Evolutionary conservation across 2,329 filamentous ascomycete genomes (phyloP), one percentile per base, ranked within the genome.

Genomic region (Epichloe glyceriae): DNA sequence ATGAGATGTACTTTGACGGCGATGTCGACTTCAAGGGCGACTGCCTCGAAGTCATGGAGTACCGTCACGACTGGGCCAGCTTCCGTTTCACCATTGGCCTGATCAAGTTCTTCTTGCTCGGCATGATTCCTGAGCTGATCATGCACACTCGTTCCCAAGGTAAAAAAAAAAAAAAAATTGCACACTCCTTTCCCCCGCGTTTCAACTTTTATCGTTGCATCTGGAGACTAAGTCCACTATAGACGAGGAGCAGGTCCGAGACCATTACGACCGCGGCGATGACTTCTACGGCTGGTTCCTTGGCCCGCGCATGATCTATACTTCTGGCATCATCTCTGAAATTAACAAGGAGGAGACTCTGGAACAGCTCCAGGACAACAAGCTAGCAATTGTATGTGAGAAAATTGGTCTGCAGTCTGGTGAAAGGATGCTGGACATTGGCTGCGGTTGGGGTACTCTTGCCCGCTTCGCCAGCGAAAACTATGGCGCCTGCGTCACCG

Each of bases 241-340:
- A 66, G 65, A 97, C 61, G 90, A 96, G 78, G 91, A 97, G 70
- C 93, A 97, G 73, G 90, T 97, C 52, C 88, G 90, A 65, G 88
- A 90, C 69, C 89, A 96, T 75, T 98, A 98, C 71, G 93, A 97
- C 77, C 85, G 89, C 57, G 93, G 93, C 64, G 89, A 98, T 67
- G 93, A 97, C 71, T 95, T 96, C 73, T 98, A 98, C 76, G 85
- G 82, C 67, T 98, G 90, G 89, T 97, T 97, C 79, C 80, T 97
- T 56, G 93, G 93, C 55, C 91, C 91, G 53, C 90, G 91, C 64
- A 98, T 97, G 93, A 88, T 97, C 71, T 97, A 97, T 75, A 98
- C 93, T 48, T 94, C 88, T 47, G 93, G 93, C 62, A 76, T 98
- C 62, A 94, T 98, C 66, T 85, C 86, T 54, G 89, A 97, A 68